Percentiles rank a stretch among this genome's conserved stretches.
Evolutionary conservation across 306 rosid genomes (phyloP).

Genomic region (Amphicarpaea edgeworthii): DNA sequence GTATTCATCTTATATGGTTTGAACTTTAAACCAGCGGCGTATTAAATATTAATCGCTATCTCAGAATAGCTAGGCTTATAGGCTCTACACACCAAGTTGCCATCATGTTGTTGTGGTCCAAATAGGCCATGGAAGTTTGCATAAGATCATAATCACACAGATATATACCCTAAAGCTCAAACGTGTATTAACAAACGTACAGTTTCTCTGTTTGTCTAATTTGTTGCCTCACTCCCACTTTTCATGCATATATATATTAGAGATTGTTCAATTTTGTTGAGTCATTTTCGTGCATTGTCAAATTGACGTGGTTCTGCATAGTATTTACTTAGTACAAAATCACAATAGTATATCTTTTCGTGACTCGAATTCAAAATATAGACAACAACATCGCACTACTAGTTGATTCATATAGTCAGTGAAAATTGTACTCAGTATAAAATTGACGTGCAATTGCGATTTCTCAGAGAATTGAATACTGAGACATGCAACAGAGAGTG

Average conservation of each 20-base stretch:
- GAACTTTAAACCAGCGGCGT: too few relatives aligned
- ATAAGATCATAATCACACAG: neutral
- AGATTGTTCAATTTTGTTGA: conserved; percentile 16
- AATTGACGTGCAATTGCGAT: neutral
- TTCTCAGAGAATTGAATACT: conserved; percentile 1
- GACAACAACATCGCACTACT: too few relatives aligned
- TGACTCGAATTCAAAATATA: too few relatives aligned
- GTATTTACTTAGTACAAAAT: too few relatives aligned
- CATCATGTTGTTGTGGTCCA: conserved; percentile 43
- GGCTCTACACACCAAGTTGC: conserved; percentile 25
- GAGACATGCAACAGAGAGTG: conserved; percentile 28
- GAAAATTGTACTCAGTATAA: too few relatives aligned
- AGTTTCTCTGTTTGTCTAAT: conserved; percentile 30
- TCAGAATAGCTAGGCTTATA: neutral
- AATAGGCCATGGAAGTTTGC: conserved; percentile 39
- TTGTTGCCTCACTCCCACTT: conserved; percentile 5
- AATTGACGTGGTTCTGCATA: conserved; percentile 30
- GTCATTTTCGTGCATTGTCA: conserved; percentile 45
- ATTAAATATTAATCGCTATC: conserved; percentile 8
- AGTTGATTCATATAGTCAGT: too few relatives aligned
- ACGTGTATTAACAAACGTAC: conserved; percentile 10
- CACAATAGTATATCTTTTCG: too few relatives aligned
- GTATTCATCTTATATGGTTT: neutral
- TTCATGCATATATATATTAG: conserved; percentile 20
- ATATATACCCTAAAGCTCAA: neutral